These are phyloP conservation scores for Rhodotorula sp. DNA, from an alignment of 1,284 basidiomycete genomes.

Conservation along the genomic window DNA sequence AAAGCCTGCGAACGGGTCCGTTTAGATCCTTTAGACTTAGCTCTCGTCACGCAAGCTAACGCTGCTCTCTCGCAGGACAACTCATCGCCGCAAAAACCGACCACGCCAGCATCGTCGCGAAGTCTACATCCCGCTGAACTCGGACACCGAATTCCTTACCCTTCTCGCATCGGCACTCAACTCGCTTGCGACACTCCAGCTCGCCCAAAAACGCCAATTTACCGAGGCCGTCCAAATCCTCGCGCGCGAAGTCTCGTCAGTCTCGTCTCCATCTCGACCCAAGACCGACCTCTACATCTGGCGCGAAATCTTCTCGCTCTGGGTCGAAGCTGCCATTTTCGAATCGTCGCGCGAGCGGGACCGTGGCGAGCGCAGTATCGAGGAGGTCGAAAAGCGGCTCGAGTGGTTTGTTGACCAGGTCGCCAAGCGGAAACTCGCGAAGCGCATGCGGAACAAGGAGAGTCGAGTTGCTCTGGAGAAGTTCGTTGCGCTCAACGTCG, in stretches of 20 bases:
- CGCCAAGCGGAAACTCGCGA: conserved; percentile 60
- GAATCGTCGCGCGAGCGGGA: conserved; percentile 71
- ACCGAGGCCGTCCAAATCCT: conserved; percentile 61
- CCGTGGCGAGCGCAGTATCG: conserved; percentile 63
- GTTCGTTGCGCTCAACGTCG: conserved; percentile 77
- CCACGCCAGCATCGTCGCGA: conserved; percentile 51
- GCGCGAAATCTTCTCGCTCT: conserved; percentile 81
- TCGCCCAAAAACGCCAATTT: conserved; percentile 64
- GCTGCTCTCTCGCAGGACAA: conserved; percentile 66
- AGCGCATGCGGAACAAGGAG: conserved; percentile 63
- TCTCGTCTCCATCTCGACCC: conserved; percentile 52
- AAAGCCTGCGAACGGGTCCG: neutral
- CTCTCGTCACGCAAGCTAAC: conserved; percentile 66
- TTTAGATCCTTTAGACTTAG: neutral
- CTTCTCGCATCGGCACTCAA: conserved; percentile 70
- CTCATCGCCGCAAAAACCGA: conserved; percentile 5
- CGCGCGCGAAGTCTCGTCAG: conserved; percentile 58
- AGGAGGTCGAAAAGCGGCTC: conserved; percentile 71
- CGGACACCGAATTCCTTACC: conserved; percentile 78
- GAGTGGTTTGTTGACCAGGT: conserved; percentile 68
- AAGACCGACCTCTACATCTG: conserved; percentile 81
- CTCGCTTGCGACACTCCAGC: conserved; percentile 65
- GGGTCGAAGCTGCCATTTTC: conserved; percentile 83
- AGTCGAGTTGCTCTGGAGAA: conserved; percentile 67
- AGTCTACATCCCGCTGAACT: conserved; percentile 73